Evolutionary conservation across 1,139 yeast species (phyloP).

Genomic region (Yamadazyma atlantica): DNA sequence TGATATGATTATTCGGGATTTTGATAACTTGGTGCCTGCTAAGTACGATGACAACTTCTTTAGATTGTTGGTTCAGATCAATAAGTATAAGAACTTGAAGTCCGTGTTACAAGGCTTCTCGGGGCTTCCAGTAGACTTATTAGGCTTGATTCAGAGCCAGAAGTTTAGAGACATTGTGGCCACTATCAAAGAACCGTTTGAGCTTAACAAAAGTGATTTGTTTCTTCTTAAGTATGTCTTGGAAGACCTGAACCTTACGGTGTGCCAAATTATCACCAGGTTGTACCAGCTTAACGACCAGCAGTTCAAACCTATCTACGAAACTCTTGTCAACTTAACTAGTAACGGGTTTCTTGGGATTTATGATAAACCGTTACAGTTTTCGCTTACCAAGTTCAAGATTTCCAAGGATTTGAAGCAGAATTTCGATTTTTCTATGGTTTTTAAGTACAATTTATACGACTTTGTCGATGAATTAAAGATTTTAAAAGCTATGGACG

Average conservation of each 20-base stretch:
- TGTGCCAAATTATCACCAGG: constrained; percentile 5
- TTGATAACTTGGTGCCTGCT: constrained; percentile 13
- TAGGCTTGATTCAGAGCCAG: constrained; percentile 7
- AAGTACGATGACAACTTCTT: constrained; percentile 19
- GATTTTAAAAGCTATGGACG: constrained; percentile 11
- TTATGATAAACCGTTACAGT: constrained; percentile 8
- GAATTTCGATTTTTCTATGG: constrained; percentile 20
- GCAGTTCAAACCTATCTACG: constrained; percentile 1
- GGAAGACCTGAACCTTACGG: not conserved
- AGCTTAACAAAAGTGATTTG: not conserved
- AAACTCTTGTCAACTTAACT: constrained; percentile 7
- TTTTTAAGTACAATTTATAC: constrained; percentile 14
- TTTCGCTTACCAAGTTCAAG: constrained; percentile 13
- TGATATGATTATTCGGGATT: constrained; percentile 20
- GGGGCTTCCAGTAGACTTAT: constrained; percentile 15
- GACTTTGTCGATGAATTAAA: constrained; percentile 17
- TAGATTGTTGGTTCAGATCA: constrained; percentile 24
- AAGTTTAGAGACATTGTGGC: constrained; percentile 7
- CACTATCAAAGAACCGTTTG: constrained; percentile 3
- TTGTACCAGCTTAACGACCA: constrained; percentile 7
- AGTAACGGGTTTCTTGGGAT: constrained; percentile 9
- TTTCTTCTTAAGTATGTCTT: constrained; percentile 6
- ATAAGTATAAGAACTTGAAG: constrained; percentile 26
- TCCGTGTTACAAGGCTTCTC: constrained; percentile 14
- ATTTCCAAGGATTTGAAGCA: constrained; percentile 13